Conservation (phyloP, 2,329 filamentous ascomycete genomes). For the Xylaria sp. region DNA sequence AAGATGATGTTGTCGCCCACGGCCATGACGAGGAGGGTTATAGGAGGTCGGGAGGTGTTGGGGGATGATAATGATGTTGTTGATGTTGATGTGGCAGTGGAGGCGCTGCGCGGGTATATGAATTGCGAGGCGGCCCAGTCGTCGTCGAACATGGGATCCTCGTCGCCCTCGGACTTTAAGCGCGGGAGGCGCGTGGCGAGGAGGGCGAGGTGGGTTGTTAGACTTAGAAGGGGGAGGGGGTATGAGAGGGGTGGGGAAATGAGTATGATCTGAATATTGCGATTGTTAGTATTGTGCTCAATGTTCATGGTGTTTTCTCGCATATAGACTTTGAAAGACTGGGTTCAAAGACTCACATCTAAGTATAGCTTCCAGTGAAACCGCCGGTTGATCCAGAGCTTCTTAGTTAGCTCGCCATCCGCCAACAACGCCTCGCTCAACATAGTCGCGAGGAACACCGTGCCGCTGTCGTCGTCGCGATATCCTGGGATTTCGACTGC, state of each 20-base stretch:
- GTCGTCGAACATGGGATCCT: conserved; percentile 97
- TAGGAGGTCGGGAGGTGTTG: conserved; percentile 71
- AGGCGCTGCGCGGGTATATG: conserved; percentile 72
- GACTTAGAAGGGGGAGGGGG: conserved; percentile 88
- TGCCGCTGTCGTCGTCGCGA: conserved; percentile 89
- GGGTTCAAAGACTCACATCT: conserved; percentile 88
- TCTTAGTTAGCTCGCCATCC: conserved; percentile 74
- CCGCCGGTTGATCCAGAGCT: conserved; percentile 85
- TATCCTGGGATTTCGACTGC: conserved; percentile 91
- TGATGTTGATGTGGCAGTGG: conserved; percentile 16
- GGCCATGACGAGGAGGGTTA: conserved; percentile 90
- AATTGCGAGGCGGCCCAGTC: conserved; percentile 89
- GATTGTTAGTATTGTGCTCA: conserved; percentile 24
- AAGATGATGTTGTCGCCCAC: conserved; percentile 92
- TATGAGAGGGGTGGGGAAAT: conserved; percentile 95
- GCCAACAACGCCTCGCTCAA: conserved; percentile 85
- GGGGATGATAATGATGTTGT: conserved; percentile 5
- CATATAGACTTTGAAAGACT: no score
- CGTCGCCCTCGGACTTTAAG: conserved; percentile 88
- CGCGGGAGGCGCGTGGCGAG: conserved; percentile 86
- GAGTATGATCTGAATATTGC: conserved; percentile 76
- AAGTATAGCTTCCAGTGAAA: conserved; percentile 98
- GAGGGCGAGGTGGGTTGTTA: conserved; percentile 93
- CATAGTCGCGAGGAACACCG: conserved; percentile 89
- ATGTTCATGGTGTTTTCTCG: neutral